phyloP scores from a whole-genome alignment of 345 rosid species.

The Pugionium dolabratum region DNA sequence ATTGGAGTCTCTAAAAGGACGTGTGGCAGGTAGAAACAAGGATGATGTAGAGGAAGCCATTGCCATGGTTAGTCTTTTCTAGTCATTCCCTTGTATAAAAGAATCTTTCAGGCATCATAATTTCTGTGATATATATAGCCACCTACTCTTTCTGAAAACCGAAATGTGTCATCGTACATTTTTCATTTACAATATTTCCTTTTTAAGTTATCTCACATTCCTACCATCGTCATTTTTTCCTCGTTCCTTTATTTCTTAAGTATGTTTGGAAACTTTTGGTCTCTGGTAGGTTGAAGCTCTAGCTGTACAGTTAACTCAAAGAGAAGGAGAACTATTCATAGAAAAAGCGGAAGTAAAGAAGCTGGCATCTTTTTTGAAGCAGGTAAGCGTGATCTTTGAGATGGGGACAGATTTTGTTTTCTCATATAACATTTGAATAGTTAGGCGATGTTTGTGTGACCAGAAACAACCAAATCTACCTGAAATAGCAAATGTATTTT shows the following conservation, averaged over 20 bases:
- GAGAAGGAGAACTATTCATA: slow-evolving; percentile 93
- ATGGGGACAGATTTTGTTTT: background rate
- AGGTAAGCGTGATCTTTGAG: slow-evolving; percentile 50
- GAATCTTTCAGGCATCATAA: slow-evolving; percentile 2
- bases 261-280: slow-evolving; percentile 25
- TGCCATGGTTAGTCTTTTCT: slow-evolving; percentile 64
- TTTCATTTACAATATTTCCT: background rate
- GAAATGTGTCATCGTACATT: background rate
- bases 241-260: background rate
- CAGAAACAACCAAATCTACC: slow-evolving; percentile 1
- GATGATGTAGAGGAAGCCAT: slow-evolving; percentile 97
- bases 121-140: background rate
- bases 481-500: background rate
- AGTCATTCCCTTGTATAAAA: background rate
- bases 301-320: slow-evolving; percentile 89
- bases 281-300: slow-evolving; percentile 87
- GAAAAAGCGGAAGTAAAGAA: slow-evolving; percentile 97
- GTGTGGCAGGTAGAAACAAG: slow-evolving; percentile 89
- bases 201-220: background rate
- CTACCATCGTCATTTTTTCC: background rate
- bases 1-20: slow-evolving; percentile 81
- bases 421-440: background rate
- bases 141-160: background rate
- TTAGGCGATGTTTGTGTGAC: slow-evolving; percentile 1
- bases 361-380: slow-evolving; percentile 82